Conservation (phyloP, 2,329 filamentous ascomycete species). For the Nothophaeocryptopus gaeumannii region DNA sequence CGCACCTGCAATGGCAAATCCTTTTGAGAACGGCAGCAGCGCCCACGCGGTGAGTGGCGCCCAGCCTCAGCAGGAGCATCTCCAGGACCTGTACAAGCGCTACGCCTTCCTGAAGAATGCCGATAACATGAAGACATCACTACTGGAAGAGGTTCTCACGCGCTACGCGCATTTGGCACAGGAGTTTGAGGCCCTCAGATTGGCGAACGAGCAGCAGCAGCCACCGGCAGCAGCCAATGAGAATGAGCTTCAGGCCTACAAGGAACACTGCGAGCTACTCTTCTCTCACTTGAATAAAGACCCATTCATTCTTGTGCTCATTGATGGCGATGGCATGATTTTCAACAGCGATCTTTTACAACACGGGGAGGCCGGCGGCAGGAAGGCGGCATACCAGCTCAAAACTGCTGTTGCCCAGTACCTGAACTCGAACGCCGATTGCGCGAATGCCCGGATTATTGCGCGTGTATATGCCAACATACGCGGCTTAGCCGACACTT, state of each 20-base stretch:
- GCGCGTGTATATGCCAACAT: slow-evolving; percentile 47
- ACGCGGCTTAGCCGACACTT: slow-evolving; percentile 26
- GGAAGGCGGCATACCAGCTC: slow-evolving; percentile 53
- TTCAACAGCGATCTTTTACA: slow-evolving; percentile 30
- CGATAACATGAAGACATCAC: slow-evolving; percentile 33
- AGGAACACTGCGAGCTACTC: not conserved
- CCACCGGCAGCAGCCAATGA: too few species aligned
- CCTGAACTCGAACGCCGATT: slow-evolving; percentile 5
- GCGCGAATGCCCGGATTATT: slow-evolving; percentile 46
- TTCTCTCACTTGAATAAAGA: slow-evolving; percentile 30
- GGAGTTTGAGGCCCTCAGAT: slow-evolving; percentile 1
- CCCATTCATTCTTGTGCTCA: slow-evolving; percentile 58
- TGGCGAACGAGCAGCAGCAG: not conserved
- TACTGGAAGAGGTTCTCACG: slow-evolving; percentile 41
- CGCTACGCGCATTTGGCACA: slow-evolving; percentile 40
- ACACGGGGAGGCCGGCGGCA: slow-evolving; percentile 51
- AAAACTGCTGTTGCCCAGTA: slow-evolving; percentile 48
- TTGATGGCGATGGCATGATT: slow-evolving; percentile 61
- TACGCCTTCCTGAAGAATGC: slow-evolving; percentile 32
- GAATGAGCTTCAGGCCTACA: not conserved
- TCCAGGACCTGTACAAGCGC: slow-evolving; percentile 29
- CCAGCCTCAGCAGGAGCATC: not conserved
- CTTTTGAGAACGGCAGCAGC: too few species aligned
- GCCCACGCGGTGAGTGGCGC: not conserved
- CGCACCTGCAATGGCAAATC: too few species aligned